Evolutionary conservation across 768 basidiomycete genomes (phyloP), one percentile per base, ranked within the genome.

Genomic region (Phanerochaete sordida): DNA sequence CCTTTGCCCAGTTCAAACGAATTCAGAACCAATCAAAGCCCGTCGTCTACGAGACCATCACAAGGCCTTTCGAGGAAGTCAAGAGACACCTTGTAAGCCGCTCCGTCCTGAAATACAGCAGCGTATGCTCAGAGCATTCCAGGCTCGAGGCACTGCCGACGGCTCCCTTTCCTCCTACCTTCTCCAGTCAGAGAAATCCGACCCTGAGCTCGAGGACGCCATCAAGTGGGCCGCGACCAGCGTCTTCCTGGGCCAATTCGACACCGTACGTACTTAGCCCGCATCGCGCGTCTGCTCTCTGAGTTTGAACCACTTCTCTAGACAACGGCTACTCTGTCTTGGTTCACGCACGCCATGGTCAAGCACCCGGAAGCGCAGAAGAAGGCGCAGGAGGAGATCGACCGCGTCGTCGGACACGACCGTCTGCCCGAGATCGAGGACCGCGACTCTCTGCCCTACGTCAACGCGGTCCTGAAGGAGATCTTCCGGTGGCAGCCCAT

Each of bases 131-230:
- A n/a, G n/a, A n/a, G n/a, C n/a, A n/a, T n/a, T n/a, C 58, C 72
- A 78, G 54, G 79, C 83, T 62, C 74, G 88, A 58, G 88, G 86
- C 69, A 87, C 86, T 83, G 82, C 85, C 45, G 77, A 69, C 28
- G 59, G 63, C 11, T 69, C 71, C 8, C 44, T 70, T 15, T 8
- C 30, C 21, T 51, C 50, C 4, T 28, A 31, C 16, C 16, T 51
- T 4, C 50, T 51, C 23, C 28, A 51, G 13, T 21, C 28, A 30
- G 30, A 51, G 21, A 31, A 33, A 2, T 12, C 19, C n/a, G 50
- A 51, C n/a, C 30, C 30, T 23, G 28, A 31, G 4, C 31, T 30
- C 2, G 50, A 51, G 31, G 50, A 51, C n/a, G 31, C 30, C 30
- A 51, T 51, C 16, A 31, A 33, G n/a, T 31, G 31, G n/a, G n/a